phyloP scores from a whole-genome alignment of 1,284 basidiomycete genomes.

The Irpex rosettiformis region DNA sequence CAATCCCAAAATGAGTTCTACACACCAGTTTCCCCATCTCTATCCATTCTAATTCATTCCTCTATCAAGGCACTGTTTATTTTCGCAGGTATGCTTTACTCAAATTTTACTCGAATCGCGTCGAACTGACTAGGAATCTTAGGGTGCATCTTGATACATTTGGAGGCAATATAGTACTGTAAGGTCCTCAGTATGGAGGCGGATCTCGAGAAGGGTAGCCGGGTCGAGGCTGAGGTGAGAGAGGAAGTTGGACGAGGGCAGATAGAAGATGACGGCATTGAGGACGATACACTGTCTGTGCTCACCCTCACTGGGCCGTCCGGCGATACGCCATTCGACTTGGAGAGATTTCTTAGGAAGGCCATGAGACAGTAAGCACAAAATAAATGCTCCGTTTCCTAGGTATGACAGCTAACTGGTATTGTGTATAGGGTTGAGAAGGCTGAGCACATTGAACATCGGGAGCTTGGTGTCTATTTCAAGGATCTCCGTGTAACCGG shows the following conservation, averaged over 20 bases:
- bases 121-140: no score
- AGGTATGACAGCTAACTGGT: neutral
- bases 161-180: neutral
- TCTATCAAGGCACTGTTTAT: neutral
- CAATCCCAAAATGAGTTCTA: neutral
- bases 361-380: neutral
- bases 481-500: slow-evolving; percentile 47
- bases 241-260: neutral
- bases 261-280: neutral
- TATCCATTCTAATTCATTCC: neutral
- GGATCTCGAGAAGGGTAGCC: neutral
- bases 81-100: neutral
- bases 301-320: neutral
- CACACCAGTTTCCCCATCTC: neutral
- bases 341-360: neutral
- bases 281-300: neutral
- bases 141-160: no score
- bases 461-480: slow-evolving; percentile 50
- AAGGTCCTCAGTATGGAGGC: neutral
- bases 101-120: no score
- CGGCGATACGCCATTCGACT: neutral
- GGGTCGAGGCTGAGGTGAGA: neutral
- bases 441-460: slow-evolving; percentile 34
- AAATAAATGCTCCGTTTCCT: neutral
- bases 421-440: slow-evolving; percentile 37